phyloP scores from a whole-genome alignment of 177 flowering plant genomes.

The Vitis hybrid region DNA sequence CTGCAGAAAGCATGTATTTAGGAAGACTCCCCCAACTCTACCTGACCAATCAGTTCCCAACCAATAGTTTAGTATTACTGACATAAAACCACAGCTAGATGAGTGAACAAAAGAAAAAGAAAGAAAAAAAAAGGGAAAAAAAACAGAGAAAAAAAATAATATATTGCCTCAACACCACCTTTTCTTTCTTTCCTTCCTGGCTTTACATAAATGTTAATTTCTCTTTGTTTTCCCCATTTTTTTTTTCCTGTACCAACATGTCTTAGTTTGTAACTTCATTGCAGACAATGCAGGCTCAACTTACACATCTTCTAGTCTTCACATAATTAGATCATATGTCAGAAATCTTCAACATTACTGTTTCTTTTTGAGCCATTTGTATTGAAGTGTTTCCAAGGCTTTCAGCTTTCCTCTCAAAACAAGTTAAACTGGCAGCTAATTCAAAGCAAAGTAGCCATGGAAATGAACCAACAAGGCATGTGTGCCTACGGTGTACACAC shows the following conservation, averaged over 20 bases:
- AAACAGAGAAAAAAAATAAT: neutral
- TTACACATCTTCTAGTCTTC: neutral
- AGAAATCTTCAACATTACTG: too few species aligned
- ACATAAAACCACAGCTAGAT: too few species aligned
- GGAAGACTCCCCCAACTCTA: constrained; percentile 48
- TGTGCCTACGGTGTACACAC: too few species aligned
- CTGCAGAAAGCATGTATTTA: constrained; percentile 84
- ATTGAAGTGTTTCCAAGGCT: too few species aligned
- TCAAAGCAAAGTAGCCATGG: too few species aligned
- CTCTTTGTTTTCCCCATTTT: neutral
- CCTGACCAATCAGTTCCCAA: constrained; percentile 43
- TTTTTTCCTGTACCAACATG: neutral
- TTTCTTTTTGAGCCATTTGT: too few species aligned
- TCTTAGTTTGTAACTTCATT: neutral
- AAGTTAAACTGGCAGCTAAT: too few species aligned
- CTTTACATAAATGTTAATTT: neutral
- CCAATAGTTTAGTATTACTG: constrained; percentile 15
- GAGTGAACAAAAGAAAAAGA: neutral
- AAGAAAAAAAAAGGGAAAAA: neutral
- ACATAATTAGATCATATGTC: too few species aligned
- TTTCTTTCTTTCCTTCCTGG: neutral
- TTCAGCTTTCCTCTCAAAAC: too few species aligned
- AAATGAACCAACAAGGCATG: too few species aligned
- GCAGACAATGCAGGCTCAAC: neutral
- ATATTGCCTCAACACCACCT: neutral